These are phyloP conservation scores for Colletotrichum agaves DNA, from an alignment of 2,329 filamentous ascomycete species.

Conservation along the genomic window DNA sequence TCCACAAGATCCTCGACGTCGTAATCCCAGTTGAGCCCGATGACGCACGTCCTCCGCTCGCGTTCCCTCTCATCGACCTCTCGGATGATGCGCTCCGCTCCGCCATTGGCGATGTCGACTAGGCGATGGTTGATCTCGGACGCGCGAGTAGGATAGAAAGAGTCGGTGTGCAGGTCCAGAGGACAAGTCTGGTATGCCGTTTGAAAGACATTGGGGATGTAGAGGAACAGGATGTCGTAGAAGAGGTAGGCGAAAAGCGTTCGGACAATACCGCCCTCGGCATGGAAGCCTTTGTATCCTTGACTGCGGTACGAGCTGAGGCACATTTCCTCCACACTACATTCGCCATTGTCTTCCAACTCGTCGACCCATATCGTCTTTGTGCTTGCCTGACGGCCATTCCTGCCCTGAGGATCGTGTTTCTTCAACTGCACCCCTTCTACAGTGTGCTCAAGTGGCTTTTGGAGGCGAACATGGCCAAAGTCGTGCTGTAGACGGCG, in stretches of 20 bases:
- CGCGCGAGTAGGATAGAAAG: slow-evolving; percentile 86
- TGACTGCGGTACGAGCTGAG: slow-evolving; percentile 83
- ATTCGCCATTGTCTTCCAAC: slow-evolving; percentile 74
- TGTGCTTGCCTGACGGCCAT: slow-evolving; percentile 59
- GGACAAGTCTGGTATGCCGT: slow-evolving; percentile 95
- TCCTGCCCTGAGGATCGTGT: slow-evolving; percentile 56
- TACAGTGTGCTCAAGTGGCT: slow-evolving; percentile 79
- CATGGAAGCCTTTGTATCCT: slow-evolving; percentile 95
- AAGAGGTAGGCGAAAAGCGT: slow-evolving; percentile 93
- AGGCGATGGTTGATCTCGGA: slow-evolving; percentile 90
- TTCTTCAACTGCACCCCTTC: slow-evolving; percentile 82
- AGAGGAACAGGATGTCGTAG: slow-evolving; percentile 91
- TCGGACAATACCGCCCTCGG: slow-evolving; percentile 90
- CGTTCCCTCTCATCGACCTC: slow-evolving; percentile 75
- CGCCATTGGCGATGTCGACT: slow-evolving; percentile 87
- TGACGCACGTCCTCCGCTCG: slow-evolving; percentile 81
- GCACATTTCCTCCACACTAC: slow-evolving; percentile 94
- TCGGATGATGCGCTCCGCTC: slow-evolving; percentile 73
- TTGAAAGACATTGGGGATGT: slow-evolving; percentile 96
- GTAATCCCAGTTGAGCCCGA: slow-evolving; percentile 93
- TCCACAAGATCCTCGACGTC: slow-evolving; percentile 81
- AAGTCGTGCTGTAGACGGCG: slow-evolving; percentile 94
- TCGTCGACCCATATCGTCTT: slow-evolving; percentile 93
- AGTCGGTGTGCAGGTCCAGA: slow-evolving; percentile 90
- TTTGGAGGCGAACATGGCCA: slow-evolving; percentile 80